Conservation (phyloP, 2,329 filamentous ascomycete species). For the Macrophomina tecta region DNA sequence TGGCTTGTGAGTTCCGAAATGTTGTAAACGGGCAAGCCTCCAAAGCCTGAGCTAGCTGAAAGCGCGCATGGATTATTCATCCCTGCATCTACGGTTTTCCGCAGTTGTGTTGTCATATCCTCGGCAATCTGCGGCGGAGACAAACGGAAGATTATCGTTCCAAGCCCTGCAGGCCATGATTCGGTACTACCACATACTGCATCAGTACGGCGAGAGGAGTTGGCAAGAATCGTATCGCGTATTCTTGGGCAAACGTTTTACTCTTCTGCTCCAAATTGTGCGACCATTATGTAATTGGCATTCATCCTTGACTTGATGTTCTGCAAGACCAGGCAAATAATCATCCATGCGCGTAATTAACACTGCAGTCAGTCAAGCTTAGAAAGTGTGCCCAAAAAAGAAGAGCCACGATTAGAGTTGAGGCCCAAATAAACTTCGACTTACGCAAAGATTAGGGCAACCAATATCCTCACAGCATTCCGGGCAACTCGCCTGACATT, state of each 20-base stretch:
- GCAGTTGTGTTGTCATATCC: not conserved
- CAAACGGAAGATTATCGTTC: not conserved
- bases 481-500: not conserved
- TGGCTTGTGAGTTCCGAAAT: not conserved
- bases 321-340: not conserved
- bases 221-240: no score
- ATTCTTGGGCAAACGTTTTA: no score
- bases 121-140: conserved; percentile 1
- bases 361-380: not conserved
- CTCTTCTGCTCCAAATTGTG: no score
- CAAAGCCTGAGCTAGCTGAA: not conserved
- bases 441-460: conserved; percentile 18
- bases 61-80: not conserved
- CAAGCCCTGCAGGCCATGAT: not conserved
- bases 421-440: not conserved
- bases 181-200: not conserved
- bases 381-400: not conserved
- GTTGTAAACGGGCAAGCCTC: no score
- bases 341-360: not conserved
- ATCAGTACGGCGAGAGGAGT: not conserved
- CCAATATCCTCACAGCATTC: conserved; percentile 13
- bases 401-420: not conserved
- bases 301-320: not conserved
- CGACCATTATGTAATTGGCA: no score
- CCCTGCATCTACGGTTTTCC: conserved; percentile 6